A percentile compares a stretch with the other conserved stretches of the same genome.
phyloP scores from a whole-genome alignment of 768 basidiomycete species.

The Suillus occidentalis region DNA sequence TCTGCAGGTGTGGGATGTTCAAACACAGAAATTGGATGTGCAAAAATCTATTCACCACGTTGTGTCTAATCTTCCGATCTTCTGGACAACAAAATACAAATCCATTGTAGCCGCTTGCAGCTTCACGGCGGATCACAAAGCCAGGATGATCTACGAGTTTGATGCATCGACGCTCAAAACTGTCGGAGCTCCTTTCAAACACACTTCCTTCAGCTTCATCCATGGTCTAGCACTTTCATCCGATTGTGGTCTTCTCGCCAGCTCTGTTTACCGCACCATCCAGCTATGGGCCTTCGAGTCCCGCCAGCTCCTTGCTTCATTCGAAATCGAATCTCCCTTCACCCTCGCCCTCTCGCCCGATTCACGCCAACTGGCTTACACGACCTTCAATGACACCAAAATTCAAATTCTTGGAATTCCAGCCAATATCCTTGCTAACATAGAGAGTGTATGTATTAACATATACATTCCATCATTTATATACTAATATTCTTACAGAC shows the following conservation, averaged over 20 bases:
- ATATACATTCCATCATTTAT: too few relatives aligned
- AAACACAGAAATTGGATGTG: neutral
- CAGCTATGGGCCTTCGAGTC: neutral
- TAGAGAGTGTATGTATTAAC: neutral
- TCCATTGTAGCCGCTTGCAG: neutral
- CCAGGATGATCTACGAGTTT: neutral
- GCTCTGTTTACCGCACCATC: neutral
- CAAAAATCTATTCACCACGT: neutral
- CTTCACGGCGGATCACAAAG: too few relatives aligned
- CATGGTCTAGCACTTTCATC: neutral
- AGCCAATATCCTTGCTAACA: neutral
- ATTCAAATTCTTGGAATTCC: neutral
- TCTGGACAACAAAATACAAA: neutral
- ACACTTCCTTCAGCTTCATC: rapidly evolving
- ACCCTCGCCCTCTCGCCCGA: neutral
- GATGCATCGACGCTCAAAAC: neutral
- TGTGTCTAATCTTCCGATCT: neutral
- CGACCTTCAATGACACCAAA: neutral
- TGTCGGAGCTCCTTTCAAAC: neutral
- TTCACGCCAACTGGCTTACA: neutral
- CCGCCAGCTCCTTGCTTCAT: neutral
- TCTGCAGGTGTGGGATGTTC: neutral
- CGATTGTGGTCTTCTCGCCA: neutral
- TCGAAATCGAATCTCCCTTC: too few relatives aligned
- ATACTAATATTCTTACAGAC: neutral